Percentiles rank a stretch among this genome's conserved stretches.
Evolutionary conservation across 352 stramenopile species (phyloP).

Genomic region (Saprolegnia diclina): DNA sequence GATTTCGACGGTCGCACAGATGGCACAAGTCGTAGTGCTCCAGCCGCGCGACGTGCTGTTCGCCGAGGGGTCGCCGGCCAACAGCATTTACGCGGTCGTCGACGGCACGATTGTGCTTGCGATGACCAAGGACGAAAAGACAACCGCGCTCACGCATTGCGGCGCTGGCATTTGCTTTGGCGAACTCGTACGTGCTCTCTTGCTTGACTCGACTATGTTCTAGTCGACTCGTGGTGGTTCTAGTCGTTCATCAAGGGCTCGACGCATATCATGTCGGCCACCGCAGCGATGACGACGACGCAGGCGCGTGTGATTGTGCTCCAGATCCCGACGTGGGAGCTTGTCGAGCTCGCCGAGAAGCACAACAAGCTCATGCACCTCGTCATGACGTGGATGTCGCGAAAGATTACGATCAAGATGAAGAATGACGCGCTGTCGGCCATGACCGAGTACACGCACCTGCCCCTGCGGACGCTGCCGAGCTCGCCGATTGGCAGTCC

Average conservation of each 20-base stretch:
- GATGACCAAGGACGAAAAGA: conserved; percentile 23
- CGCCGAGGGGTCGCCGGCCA: conserved; percentile 36
- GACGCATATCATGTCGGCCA: conserved; percentile 18
- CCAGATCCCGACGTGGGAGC: conserved; percentile 65
- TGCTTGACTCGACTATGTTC: background rate
- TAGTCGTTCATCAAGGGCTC: conserved; percentile 49
- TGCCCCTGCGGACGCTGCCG: conserved; percentile 1
- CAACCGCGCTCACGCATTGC: conserved; percentile 38
- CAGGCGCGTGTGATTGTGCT: conserved; percentile 59
- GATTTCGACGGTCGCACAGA: conserved; percentile 65
- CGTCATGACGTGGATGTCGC: conserved; percentile 67
- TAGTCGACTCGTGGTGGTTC: background rate
- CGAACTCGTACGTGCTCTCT: conserved; percentile 49
- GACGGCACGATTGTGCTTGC: conserved; percentile 60
- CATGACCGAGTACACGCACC: background rate
- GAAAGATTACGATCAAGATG: conserved; percentile 42
- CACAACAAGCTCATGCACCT: conserved; percentile 82
- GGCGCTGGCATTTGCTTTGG: conserved; percentile 72
- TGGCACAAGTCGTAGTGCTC: conserved; percentile 58
- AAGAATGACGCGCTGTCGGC: background rate
- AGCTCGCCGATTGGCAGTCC: conserved; percentile 23
- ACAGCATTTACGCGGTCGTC: conserved; percentile 60
- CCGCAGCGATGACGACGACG: conserved; percentile 43
- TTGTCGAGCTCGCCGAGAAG: conserved; percentile 70
- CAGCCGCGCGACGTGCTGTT: conserved; percentile 55